Base-by-base conservation (phyloP, 1,139 yeast genomes). In the Torulaspora globosa region DNA sequence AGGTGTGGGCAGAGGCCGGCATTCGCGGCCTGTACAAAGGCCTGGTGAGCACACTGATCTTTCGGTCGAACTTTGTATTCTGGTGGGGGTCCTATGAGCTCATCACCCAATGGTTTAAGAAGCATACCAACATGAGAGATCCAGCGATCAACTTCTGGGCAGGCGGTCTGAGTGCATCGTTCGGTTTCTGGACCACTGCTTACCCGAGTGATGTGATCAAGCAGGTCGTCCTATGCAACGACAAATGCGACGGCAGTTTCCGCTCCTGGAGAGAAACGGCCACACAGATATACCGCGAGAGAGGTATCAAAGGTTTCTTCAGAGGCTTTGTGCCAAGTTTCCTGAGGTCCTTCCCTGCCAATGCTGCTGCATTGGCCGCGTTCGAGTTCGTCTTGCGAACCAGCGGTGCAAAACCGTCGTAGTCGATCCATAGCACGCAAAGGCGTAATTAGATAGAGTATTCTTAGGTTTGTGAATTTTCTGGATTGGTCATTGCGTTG, bases 21-120 rank as follows among this genome's bases (percentile, higher is more conserved):
- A 67, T 84, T n/a, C 66, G 79, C 52, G 84, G 90, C 0, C 71
- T 88, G 12, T 88, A 85, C 65, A 80, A 84, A 56, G 96, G 96
- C 5, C 71, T 89, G 42, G 66, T 81, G n/a, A 81, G 95, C 10
- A 89, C 97, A 0, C 80, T 88, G 84, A 74, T 89, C 11, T 89
- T 89, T 69, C 74, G 96, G 60, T 81, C 95, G 0, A 86, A 86
- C 67, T 89, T 89, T 61, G 73, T 86, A 34, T 86, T 86, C 51
- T 88, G 95, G 94, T 89, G 97, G 97, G 95, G 96, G 1, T 82
- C 95, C 0, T 88, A 88, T 62, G 95, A 88, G 59, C 50, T 87
- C 10, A 76, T 87, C 62, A 85, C 94, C 9, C 74, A 76, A 46
- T 82, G 76, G 72, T 82, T 88, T 65, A 75, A 78, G 53, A 70